These are phyloP conservation scores for Ceratobasidium sp. DNA, from an alignment of 1,284 basidiomycete species.

Conservation along the genomic window DNA sequence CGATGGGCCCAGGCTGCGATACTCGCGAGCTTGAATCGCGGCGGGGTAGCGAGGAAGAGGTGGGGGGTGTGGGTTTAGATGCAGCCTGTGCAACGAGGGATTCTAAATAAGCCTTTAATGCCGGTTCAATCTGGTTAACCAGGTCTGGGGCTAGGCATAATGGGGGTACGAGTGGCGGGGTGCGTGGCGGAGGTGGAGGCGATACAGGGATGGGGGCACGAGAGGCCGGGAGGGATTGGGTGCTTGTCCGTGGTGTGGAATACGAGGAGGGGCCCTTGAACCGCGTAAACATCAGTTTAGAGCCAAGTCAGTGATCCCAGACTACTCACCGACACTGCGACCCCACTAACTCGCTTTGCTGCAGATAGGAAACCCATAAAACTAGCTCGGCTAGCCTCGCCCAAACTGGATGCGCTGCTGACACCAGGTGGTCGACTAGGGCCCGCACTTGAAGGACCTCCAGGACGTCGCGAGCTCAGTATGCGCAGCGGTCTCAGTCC, in stretches of 20 bases:
- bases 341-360: conserved; percentile 21
- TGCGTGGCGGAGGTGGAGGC: conserved; percentile 34
- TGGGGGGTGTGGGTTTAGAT: neutral
- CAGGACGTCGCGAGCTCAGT: conserved; percentile 29
- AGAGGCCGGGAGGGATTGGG: neutral
- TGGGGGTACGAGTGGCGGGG: conserved; percentile 28
- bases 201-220: conserved; percentile 31
- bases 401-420: neutral
- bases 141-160: conserved; percentile 7
- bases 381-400: neutral
- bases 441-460: conserved; percentile 34
- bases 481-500: conserved; percentile 33
- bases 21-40: neutral
- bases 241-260: conserved; percentile 3
- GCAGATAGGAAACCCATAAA: conserved; percentile 24
- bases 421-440: conserved; percentile 24
- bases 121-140: conserved; percentile 23
- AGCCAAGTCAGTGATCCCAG: neutral
- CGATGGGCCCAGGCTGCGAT: neutral
- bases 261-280: conserved; percentile 12
- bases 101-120: conserved; percentile 27
- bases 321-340: conserved; percentile 7
- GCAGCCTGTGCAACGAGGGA: conserved; percentile 16
- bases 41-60: neutral
- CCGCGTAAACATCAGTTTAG: neutral